These are phyloP conservation scores for Neofusicoccum kwambonambiense DNA, from an alignment of 2,329 filamentous ascomycete species.

Conservation along the genomic window DNA sequence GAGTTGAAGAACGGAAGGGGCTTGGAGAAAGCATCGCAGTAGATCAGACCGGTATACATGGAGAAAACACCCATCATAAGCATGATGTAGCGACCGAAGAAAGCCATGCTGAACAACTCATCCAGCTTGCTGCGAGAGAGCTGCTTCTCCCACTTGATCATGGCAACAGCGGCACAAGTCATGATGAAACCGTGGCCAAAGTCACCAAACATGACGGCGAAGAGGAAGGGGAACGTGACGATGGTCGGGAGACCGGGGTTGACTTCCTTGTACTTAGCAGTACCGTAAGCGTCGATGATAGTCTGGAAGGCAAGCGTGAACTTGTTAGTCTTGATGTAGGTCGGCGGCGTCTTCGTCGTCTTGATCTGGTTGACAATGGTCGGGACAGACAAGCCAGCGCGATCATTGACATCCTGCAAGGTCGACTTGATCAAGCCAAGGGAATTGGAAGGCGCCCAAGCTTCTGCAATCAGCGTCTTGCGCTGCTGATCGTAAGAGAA, in stretches of 20 bases:
- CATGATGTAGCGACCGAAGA: constrained; percentile 98
- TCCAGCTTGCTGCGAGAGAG: constrained; percentile 84
- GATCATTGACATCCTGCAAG: constrained; percentile 93
- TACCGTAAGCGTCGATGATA: constrained; percentile 98
- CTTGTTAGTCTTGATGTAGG: constrained; percentile 96
- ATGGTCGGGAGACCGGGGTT: constrained; percentile 95
- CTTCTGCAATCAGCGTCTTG: constrained; percentile 95
- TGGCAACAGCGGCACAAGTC: constrained; percentile 75
- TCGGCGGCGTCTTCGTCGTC: constrained; percentile 96
- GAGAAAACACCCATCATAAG: constrained; percentile 98
- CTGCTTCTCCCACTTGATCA: constrained; percentile 96
- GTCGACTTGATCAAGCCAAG: constrained; percentile 87
- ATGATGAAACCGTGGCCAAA: constrained; percentile 92
- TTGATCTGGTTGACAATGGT: constrained; percentile 98
- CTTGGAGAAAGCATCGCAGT: constrained; percentile 97
- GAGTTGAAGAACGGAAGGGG: constrained; percentile 85
- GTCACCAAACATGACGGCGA: constrained; percentile 99
- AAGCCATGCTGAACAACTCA: constrained; percentile 96
- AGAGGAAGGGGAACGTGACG: constrained; percentile 98
- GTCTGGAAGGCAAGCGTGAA: constrained; percentile 98
- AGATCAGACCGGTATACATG: constrained; percentile 93
- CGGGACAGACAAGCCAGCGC: constrained; percentile 91
- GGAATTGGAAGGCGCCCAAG: constrained; percentile 93
- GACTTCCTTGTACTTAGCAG: constrained; percentile 94
- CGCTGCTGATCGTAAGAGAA: constrained; percentile 96